Conservation (phyloP, 345 rosid genomes). For the Eutrema heterophyllum region DNA sequence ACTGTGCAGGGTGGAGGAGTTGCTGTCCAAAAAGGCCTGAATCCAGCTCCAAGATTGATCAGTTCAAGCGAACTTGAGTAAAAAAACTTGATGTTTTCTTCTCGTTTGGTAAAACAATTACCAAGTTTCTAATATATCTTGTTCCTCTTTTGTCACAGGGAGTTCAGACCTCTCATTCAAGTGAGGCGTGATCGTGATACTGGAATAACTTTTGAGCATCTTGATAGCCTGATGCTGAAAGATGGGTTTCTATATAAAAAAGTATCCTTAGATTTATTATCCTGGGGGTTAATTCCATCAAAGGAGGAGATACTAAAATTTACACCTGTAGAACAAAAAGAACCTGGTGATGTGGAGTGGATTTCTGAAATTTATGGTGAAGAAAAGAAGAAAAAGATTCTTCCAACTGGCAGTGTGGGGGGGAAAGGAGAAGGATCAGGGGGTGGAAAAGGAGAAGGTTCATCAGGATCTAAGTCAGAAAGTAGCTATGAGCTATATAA, state of each 20-base stretch:
- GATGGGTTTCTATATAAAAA: constrained; percentile 81
- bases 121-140: constrained; percentile 5
- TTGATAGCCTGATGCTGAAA: constrained; percentile 85
- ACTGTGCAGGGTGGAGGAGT: constrained; percentile 71
- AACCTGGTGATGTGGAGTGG: constrained; percentile 75
- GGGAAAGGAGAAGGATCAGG: constrained; percentile 58
- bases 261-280: constrained; percentile 71
- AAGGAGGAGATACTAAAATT: constrained; percentile 85
- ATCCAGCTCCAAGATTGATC: constrained; percentile 81
- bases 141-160: constrained; percentile 40
- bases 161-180: constrained; percentile 82
- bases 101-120: background rate
- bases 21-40: constrained; percentile 42
- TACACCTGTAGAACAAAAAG: constrained; percentile 52
- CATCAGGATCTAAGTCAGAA: constrained; percentile 42
- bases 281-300: constrained; percentile 61
- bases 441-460: constrained; percentile 47
- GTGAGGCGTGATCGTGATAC: constrained; percentile 85
- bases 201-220: constrained; percentile 54
- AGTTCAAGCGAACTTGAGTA: constrained; percentile 92
- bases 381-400: constrained; percentile 46
- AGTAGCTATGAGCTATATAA: constrained; percentile 51
- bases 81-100: constrained; percentile 20
- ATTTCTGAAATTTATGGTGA: constrained; percentile 85
- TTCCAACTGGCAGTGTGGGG: constrained; percentile 46